Percentiles rank a stretch among this genome's conserved stretches.
phyloP scores from a whole-genome alignment of 495 filamentous ascomycete species.

The Melanomma pulvis-pyrius region DNA sequence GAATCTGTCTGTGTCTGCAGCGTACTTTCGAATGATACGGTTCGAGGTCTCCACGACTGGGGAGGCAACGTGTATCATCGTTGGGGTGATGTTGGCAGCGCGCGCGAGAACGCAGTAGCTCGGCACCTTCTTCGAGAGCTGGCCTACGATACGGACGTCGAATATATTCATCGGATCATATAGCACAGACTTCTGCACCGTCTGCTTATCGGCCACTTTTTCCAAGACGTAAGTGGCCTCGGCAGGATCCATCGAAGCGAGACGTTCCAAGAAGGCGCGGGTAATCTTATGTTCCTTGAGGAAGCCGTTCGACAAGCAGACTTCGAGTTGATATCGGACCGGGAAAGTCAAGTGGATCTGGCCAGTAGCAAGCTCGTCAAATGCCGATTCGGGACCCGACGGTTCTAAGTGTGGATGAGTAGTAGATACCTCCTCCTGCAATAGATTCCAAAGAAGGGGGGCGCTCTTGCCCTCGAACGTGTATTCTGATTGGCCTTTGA shows the following conservation, averaged over 20 bases:
- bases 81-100: slow-evolving; percentile 79
- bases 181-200: slow-evolving; percentile 60
- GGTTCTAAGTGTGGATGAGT: slow-evolving; percentile 30
- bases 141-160: slow-evolving; percentile 49
- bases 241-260: slow-evolving; percentile 55
- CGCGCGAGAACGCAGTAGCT: slow-evolving; percentile 73
- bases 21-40: slow-evolving; percentile 75
- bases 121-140: slow-evolving; percentile 60
- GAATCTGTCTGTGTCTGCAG: slow-evolving; percentile 73
- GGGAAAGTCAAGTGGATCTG: slow-evolving; percentile 61
- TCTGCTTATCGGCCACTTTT: slow-evolving; percentile 60
- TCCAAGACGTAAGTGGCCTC: slow-evolving; percentile 63
- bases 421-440: slow-evolving; percentile 41
- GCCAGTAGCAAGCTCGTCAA: slow-evolving; percentile 7
- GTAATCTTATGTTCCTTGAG: slow-evolving; percentile 78
- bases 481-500: slow-evolving; percentile 29
- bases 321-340: slow-evolving; percentile 88
- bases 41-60: slow-evolving; percentile 87
- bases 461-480: slow-evolving; percentile 34
- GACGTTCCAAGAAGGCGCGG: slow-evolving; percentile 62
- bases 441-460: slow-evolving; percentile 59
- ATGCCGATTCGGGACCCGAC: slow-evolving; percentile 43
- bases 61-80: slow-evolving; percentile 73
- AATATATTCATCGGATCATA: slow-evolving; percentile 80
- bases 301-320: slow-evolving; percentile 78